Base-by-base conservation (phyloP, 1,284 basidiomycete species). In the Cerrena zonata region DNA sequence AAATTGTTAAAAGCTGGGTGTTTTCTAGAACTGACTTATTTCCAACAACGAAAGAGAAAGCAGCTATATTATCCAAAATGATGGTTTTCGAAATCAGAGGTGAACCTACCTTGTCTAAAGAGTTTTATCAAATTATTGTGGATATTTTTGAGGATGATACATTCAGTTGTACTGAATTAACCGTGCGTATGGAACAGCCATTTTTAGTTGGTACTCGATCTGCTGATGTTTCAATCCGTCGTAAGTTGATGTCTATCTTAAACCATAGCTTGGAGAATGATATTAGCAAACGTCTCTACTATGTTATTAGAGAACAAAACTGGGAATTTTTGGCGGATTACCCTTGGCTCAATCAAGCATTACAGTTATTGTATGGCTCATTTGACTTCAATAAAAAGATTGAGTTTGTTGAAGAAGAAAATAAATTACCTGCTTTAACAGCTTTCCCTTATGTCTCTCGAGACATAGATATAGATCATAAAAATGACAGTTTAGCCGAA, bases 31-130 rank as follows among this genome's bases (percentile, higher is more conserved):
- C 86, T 48, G 92, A 94, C 51, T 74, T 83, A 1, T 90, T 90
- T 63, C 93, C 94, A 1, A 92, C 90, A 0, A 88, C 93, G 77
- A 97, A 97, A 70, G 97, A 99, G 70, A 99, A 98, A 68, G 89
- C 94, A 1, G 85, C 79, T 27, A 72, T 99, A 30, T 68, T 99
- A 54, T 81, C 91, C 64, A 94, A 93, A 68, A 97, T 99, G 93
- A 80, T 83, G 25, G 76, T 80, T 18, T 96, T 91, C 65, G 95
- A 99, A 70, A 77, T 77, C 38, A 84, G 89, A 42, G 85, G 86
- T 25, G 82, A 87, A 15, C 82, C 87, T 12, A 57, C 70, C 12
- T 76, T 99, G 3, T 91, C 91, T 68, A 82, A 86, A 52, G 81
- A 86, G 45, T 99, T 94, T 65, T 76, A 99, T 53, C 86, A 92